phyloP scores from a whole-genome alignment of 768 basidiomycete genomes.

The Lactarius quietus region DNA sequence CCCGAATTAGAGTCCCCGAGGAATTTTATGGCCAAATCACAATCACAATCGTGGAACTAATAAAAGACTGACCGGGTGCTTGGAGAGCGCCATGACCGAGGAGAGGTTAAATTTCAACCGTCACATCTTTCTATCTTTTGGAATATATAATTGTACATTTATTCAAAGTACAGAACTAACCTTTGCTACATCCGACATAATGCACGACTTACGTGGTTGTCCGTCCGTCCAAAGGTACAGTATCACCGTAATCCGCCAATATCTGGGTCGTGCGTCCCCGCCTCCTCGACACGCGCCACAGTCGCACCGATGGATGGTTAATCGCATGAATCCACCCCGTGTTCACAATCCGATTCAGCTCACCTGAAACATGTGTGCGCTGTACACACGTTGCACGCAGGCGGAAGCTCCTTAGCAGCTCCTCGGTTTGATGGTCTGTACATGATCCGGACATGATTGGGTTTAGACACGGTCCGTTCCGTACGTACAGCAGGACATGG shows the following conservation, averaged over 20 bases:
- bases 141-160: background rate
- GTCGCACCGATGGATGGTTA: background rate
- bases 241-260: background rate
- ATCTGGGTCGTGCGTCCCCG: background rate
- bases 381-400: background rate
- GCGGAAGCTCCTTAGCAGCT: background rate
- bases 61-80: too few relatives aligned
- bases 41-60: background rate
- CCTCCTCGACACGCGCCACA: background rate
- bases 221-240: background rate
- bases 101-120: background rate
- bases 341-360: background rate
- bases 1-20: slow-evolving; percentile 1
- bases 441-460: too few relatives aligned
- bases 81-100: background rate
- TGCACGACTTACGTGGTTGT: background rate
- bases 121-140: background rate
- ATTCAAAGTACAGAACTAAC: background rate
- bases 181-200: background rate
- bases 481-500: background rate
- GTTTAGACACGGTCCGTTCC: too few relatives aligned
- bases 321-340: background rate
- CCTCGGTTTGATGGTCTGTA: background rate
- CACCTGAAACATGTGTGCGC: background rate
- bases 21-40: background rate